These are phyloP conservation scores for Gastrodia elata DNA, from an alignment of 106 monocot species.

Conservation along the genomic window DNA sequence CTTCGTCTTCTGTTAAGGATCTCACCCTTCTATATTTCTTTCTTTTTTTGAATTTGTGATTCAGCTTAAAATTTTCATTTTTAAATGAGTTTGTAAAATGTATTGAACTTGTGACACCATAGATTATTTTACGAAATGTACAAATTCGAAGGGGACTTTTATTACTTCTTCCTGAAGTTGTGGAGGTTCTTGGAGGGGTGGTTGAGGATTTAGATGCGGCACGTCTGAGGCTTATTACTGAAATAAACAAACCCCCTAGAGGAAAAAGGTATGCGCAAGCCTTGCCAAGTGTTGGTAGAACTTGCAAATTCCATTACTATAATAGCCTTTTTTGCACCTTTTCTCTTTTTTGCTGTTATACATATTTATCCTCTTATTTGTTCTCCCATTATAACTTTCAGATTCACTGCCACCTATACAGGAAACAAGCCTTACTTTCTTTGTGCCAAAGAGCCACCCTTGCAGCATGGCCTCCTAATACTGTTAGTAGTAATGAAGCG, in stretches of 20 bases:
- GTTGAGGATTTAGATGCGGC: conserved; percentile 74
- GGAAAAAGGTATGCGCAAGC: conserved; percentile 52
- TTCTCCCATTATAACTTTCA: not conserved
- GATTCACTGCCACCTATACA: conserved; percentile 17
- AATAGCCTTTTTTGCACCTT: not conserved
- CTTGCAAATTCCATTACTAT: not conserved
- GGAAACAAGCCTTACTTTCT: conserved; percentile 40
- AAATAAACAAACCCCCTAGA: conserved; percentile 86
- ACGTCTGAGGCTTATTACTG: conserved; percentile 59
- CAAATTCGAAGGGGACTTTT: conserved; percentile 67
- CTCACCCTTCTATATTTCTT: not conserved
- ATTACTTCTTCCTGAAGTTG: conserved; percentile 81
- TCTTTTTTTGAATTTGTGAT: not conserved
- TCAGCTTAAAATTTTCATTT: not conserved
- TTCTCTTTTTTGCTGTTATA: not conserved
- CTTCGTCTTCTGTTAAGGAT: not conserved
- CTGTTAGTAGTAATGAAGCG: conserved; percentile 12
- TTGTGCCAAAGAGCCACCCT: conserved; percentile 59
- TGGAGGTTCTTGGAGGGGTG: conserved; percentile 72
- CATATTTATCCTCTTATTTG: not conserved
- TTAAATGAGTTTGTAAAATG: not conserved
- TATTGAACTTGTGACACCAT: conserved; percentile 8
- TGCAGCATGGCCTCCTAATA: conserved; percentile 65
- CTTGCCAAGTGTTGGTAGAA: not conserved
- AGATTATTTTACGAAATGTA: conserved; percentile 70